Conservation (phyloP, 768 basidiomycete genomes). For the Leccinellum luteum region DNA sequence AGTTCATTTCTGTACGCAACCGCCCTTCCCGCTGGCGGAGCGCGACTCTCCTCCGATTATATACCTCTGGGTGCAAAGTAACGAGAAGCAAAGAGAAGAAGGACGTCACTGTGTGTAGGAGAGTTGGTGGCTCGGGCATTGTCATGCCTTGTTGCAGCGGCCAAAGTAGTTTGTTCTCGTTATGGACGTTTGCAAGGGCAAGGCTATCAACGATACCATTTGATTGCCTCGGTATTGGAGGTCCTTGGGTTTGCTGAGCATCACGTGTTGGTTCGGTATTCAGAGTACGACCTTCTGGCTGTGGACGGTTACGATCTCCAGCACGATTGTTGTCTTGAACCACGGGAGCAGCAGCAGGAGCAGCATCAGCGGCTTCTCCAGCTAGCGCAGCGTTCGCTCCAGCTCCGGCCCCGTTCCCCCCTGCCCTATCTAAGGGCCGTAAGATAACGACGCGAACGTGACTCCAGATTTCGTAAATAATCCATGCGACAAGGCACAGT, state of each 20-base stretch:
- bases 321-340: slow-evolving; percentile 14
- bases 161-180: slow-evolving; percentile 53
- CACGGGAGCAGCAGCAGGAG: slow-evolving; percentile 23
- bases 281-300: slow-evolving; percentile 13
- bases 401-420: slow-evolving; percentile 8
- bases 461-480: slow-evolving; percentile 74
- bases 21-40: slow-evolving; percentile 64
- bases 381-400: slow-evolving; percentile 21
- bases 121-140: slow-evolving; percentile 40
- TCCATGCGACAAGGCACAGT: slow-evolving; percentile 63
- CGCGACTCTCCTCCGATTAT: slow-evolving; percentile 61
- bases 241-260: slow-evolving; percentile 25
- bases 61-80: slow-evolving; percentile 71
- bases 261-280: slow-evolving; percentile 16
- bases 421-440: slow-evolving; percentile 37
- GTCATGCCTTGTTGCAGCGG: slow-evolving; percentile 20
- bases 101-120: slow-evolving; percentile 48
- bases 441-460: slow-evolving; percentile 51
- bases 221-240: slow-evolving; percentile 29
- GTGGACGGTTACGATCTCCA: slow-evolving; percentile 16
- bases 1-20: slow-evolving; percentile 62
- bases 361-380: slow-evolving; percentile 17
- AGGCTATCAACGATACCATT: slow-evolving; percentile 46
- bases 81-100: slow-evolving; percentile 57
- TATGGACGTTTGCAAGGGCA: slow-evolving; percentile 54